These are phyloP conservation scores for Lanmaoa rubissima DNA, from an alignment of 768 basidiomycete genomes.

Conservation along the genomic window DNA sequence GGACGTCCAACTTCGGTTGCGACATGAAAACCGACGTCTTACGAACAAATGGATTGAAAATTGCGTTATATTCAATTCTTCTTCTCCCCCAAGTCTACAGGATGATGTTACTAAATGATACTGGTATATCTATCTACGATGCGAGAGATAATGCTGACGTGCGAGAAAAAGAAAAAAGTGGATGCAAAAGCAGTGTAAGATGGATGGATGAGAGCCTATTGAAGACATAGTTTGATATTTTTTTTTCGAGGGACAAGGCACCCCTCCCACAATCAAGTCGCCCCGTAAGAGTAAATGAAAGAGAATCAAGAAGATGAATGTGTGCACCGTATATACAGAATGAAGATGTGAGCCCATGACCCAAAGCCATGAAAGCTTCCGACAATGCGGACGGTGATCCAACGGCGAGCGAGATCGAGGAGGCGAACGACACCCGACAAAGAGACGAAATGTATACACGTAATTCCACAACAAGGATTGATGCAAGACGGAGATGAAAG, in stretches of 20 bases:
- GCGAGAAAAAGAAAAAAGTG: background rate
- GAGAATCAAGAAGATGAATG: background rate
- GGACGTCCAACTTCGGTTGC: too few relatives aligned
- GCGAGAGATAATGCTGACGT: conserved; percentile 5
- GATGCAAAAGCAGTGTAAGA: conserved; percentile 1
- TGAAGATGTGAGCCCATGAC: conserved; percentile 9
- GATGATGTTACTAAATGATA: conserved; percentile 22
- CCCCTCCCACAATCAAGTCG: conserved; percentile 5
- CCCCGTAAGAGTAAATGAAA: background rate
- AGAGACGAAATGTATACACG: conserved; percentile 28
- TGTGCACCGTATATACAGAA: conserved; percentile 23
- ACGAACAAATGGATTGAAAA: background rate
- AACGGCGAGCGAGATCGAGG: conserved; percentile 4
- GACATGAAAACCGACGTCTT: too few relatives aligned
- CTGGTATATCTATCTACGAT: conserved; percentile 21
- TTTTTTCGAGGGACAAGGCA: background rate
- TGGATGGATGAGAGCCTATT: background rate
- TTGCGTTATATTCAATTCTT: conserved; percentile 17
- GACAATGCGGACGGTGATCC: background rate
- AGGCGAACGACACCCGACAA: conserved; percentile 14
- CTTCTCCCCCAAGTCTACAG: conserved; percentile 19
- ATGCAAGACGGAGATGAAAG: conserved; percentile 19
- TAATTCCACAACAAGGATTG: conserved; percentile 33
- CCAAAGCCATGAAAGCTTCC: background rate
- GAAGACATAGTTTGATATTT: background rate